Percentiles rank a stretch among this genome's conserved stretches.
These are phyloP conservation scores for Lentinula aciculospora DNA, from an alignment of 768 basidiomycete genomes.

Conservation along the genomic window DNA sequence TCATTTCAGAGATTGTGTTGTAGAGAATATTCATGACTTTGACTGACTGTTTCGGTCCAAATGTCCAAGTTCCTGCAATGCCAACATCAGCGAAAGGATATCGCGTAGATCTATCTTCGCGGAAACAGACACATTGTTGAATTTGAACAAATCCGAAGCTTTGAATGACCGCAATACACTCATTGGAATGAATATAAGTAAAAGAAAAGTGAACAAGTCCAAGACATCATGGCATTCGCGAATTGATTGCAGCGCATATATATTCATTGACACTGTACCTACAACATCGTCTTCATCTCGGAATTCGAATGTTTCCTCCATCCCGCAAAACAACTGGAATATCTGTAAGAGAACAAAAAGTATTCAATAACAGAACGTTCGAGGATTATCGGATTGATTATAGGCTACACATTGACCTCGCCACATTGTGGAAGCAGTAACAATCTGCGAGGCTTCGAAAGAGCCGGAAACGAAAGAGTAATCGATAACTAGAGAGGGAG, in stretches of 20 bases:
- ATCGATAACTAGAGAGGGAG: not conserved
- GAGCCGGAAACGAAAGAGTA: not conserved
- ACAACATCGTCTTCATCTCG: no score
- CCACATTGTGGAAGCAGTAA: not conserved
- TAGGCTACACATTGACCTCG: conserved; percentile 7
- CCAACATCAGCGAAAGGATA: not conserved
- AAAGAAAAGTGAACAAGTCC: no score
- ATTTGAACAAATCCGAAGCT: conserved; percentile 86
- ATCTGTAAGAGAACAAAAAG: not conserved
- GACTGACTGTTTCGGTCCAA: conserved; percentile 91
- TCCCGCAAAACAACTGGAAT: not conserved
- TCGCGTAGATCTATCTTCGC: not conserved
- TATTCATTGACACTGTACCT: no score
- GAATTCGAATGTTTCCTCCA: not conserved
- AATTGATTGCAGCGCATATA: no score
- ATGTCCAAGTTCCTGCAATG: conserved; percentile 78
- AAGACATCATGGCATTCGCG: no score
- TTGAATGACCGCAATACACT: conserved; percentile 82
- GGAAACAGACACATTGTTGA: conserved; percentile 76
- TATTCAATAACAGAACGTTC: not conserved
- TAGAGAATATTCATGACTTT: not conserved
- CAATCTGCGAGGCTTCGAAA: conserved; percentile 6
- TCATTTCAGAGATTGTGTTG: not conserved
- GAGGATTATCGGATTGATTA: not conserved
- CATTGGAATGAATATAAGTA: conserved; percentile 37